phyloP scores from a whole-genome alignment of 805 yeast species.

The Diddensiella caesifluorescens region DNA sequence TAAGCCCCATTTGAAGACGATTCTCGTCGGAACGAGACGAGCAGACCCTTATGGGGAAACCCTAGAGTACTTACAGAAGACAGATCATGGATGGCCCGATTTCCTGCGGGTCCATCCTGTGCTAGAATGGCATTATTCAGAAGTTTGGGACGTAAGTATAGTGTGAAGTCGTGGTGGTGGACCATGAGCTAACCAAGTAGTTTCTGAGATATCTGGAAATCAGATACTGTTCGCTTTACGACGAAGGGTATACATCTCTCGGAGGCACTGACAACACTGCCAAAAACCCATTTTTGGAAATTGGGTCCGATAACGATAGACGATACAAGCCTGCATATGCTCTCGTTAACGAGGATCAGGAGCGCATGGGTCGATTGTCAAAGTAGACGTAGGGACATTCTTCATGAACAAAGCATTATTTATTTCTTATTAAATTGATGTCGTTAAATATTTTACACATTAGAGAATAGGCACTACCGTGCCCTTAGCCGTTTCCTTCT shows the following conservation, averaged over 20 bases:
- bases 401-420: background rate
- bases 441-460: background rate
- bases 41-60: constrained; percentile 78
- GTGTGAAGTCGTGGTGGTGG: no score
- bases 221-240: constrained; percentile 72
- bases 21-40: constrained; percentile 81
- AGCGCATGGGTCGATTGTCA: constrained; percentile 41
- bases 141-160: constrained; percentile 57
- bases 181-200: no score
- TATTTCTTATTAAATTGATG: background rate
- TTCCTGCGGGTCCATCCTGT: constrained; percentile 84
- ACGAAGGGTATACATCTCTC: constrained; percentile 79
- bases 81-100: constrained; percentile 90
- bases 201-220: constrained; percentile 57
- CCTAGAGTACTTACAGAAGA: constrained; percentile 56
- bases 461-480: background rate
- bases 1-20: constrained; percentile 56
- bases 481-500: constrained; percentile 3
- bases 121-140: constrained; percentile 77
- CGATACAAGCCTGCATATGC: constrained; percentile 44
- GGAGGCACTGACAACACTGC: constrained; percentile 73
- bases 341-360: constrained; percentile 50
- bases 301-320: constrained; percentile 22
- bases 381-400: background rate
- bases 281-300: constrained; percentile 58